These are phyloP conservation scores for Kwoniella shivajii DNA, from an alignment of 1,284 basidiomycete genomes.

Conservation along the genomic window DNA sequence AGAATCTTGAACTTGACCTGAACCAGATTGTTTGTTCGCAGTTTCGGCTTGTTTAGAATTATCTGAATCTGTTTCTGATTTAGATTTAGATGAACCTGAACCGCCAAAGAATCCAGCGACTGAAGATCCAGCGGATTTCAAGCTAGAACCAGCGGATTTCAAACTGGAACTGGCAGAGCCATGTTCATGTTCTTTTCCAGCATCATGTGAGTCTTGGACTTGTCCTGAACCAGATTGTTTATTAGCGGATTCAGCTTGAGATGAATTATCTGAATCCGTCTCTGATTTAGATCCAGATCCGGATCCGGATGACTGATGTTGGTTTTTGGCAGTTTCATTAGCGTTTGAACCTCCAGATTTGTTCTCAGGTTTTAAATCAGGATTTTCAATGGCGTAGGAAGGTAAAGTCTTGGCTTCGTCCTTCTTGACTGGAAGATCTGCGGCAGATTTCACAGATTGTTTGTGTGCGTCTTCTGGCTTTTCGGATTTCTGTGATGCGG, in stretches of 20 bases:
- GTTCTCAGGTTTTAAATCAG: slow-evolving; percentile 5
- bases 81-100: too few species aligned
- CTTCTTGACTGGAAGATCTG: slow-evolving; percentile 10
- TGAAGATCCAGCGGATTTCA: too few species aligned
- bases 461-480: slow-evolving; percentile 13
- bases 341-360: slow-evolving; percentile 15
- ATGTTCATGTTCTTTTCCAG: not conserved
- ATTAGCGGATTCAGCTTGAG: too few species aligned
- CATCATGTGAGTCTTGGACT: not conserved
- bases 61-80: too few species aligned
- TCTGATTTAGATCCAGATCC: too few species aligned
- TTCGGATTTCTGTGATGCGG: slow-evolving; percentile 11
- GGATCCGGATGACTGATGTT: not conserved
- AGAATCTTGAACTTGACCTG: not conserved
- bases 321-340: slow-evolving; percentile 8
- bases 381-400: not conserved
- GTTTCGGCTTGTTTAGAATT: too few species aligned
- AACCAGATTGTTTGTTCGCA: too few species aligned
- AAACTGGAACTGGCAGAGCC: too few species aligned
- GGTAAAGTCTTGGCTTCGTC: slow-evolving; percentile 6
- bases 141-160: too few species aligned
- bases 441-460: slow-evolving; percentile 1
- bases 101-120: too few species aligned
- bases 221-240: not conserved
- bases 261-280: too few species aligned